Evolutionary conservation across 2,329 filamentous ascomycete species (phyloP), one percentile per base, ranked within the genome.

Genomic region (Cladophialophora chaetospira): DNA sequence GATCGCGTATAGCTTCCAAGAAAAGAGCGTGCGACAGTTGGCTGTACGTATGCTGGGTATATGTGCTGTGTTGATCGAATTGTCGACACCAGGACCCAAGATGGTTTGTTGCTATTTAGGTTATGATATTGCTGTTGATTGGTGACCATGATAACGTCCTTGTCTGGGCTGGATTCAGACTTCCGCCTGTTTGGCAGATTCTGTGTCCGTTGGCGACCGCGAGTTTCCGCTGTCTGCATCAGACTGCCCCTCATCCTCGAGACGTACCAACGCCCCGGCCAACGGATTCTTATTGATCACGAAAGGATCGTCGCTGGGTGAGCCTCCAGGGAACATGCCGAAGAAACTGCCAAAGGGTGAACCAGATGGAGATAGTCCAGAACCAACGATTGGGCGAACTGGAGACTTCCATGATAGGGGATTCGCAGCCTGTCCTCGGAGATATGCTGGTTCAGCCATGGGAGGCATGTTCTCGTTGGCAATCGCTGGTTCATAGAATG

Each of bases 281-380:
- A 64, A 40, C 17, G 60, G 62, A 42, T 64, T 64, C 43, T 55
- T 59, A 42, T 55, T 57, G 17, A 36, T 51, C 19, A 57, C 49
- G 33, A 63, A 64, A 5, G 62, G 62, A 35, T 64, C 62, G 17
- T 62, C 55, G 36, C 38, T 36, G 21, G 33, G 48, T 2, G 46
- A 38, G 15, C 42, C 51, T 10, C 46, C 23, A 13, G 55, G 44
- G 23, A 64, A 62, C 11, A 63, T 19, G 9, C 55, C 50, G 36
- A 62, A 57, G 44, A 61, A 54, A 46, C 44, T 55, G 21, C 53
- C 56, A 38, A 63, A 63, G 13, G 62, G 56, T 3, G 57, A 58
- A n/a, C 57, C 58, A 15, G 35, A 19, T 5, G 58, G 47, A 11
- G 47, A 49, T 26, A 53, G 38, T 11, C 38, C 29, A 25, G 53